These are phyloP conservation scores for Acorus gramineus DNA, from an alignment of 106 monocot species.

Conservation along the genomic window DNA sequence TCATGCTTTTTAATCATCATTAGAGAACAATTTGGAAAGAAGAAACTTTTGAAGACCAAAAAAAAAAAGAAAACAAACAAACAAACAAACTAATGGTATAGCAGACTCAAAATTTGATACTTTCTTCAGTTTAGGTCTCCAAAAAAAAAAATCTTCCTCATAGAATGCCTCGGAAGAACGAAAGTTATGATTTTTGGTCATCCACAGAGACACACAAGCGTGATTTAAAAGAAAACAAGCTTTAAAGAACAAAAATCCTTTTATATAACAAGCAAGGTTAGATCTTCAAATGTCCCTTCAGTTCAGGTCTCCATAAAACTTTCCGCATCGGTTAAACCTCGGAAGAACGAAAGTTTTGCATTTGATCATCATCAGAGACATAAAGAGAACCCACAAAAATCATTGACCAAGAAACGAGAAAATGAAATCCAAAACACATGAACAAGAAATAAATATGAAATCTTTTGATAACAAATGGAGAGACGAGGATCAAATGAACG, in stretches of 20 bases:
- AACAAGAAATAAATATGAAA: too few species aligned
- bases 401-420: too few species aligned
- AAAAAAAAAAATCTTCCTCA: constrained; percentile 5
- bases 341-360: constrained; percentile 23
- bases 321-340: constrained; percentile 14
- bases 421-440: too few species aligned
- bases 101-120: too few species aligned
- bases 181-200: constrained; percentile 20
- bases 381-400: too few species aligned
- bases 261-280: neutral
- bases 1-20: constrained; percentile 17
- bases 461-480: neutral
- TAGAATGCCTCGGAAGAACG: constrained; percentile 21
- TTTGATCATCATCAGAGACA: too few species aligned
- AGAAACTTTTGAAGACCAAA: too few species aligned
- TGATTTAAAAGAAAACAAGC: too few species aligned
- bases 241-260: too few species aligned
- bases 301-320: constrained; percentile 19
- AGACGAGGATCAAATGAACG: neutral
- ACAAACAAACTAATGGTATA: neutral
- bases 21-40: neutral
- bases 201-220: neutral
- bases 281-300: neutral
- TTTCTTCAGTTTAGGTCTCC: constrained; percentile 27
- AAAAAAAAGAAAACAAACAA: too few species aligned